Conservation (phyloP, 352 stramenopile species). For the Phytopythium ostracodes region DNA sequence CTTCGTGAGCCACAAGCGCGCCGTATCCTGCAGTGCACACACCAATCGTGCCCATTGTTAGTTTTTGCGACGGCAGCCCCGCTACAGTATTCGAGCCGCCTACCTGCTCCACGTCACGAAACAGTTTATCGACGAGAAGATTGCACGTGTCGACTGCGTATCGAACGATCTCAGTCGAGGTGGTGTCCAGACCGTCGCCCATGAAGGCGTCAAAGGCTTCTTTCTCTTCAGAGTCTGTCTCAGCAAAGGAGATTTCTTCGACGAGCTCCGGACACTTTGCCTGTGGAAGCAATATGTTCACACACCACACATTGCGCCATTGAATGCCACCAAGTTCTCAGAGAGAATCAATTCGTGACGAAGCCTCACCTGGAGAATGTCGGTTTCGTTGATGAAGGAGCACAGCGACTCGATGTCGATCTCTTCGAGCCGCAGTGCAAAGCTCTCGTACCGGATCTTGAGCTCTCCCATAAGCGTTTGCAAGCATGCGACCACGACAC, state of each 20-base stretch:
- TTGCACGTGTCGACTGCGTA: slow-evolving; percentile 64
- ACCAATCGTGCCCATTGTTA: background rate
- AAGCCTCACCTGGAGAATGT: slow-evolving; percentile 59
- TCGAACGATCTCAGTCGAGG: slow-evolving; percentile 77
- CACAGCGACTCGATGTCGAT: slow-evolving; percentile 74
- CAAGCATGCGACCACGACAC: slow-evolving; percentile 68
- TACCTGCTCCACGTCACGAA: slow-evolving; percentile 75
- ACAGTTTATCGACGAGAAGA: slow-evolving; percentile 72
- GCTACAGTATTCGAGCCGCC: background rate
- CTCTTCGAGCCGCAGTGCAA: slow-evolving; percentile 38
- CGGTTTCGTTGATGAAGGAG: slow-evolving; percentile 83
- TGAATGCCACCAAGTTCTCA: no score
- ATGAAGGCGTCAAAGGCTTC: slow-evolving; percentile 74
- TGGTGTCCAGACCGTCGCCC: slow-evolving; percentile 66
- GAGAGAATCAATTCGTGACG: background rate
- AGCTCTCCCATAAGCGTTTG: slow-evolving; percentile 70
- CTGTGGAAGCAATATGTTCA: slow-evolving; percentile 11
- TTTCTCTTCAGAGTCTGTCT: slow-evolving; percentile 67
- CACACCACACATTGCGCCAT: no score
- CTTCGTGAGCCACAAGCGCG: slow-evolving; percentile 73
- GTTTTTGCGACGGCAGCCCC: background rate
- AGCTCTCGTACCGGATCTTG: slow-evolving; percentile 59
- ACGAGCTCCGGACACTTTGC: slow-evolving; percentile 81
- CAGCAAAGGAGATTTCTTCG: slow-evolving; percentile 79
- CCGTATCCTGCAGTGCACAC: slow-evolving; percentile 42